A percentile compares a stretch with the other conserved stretches of the same genome.
These are phyloP conservation scores for Musa itinerans DNA, from an alignment of 176 grass and related monocot genomes.

Conservation along the genomic window DNA sequence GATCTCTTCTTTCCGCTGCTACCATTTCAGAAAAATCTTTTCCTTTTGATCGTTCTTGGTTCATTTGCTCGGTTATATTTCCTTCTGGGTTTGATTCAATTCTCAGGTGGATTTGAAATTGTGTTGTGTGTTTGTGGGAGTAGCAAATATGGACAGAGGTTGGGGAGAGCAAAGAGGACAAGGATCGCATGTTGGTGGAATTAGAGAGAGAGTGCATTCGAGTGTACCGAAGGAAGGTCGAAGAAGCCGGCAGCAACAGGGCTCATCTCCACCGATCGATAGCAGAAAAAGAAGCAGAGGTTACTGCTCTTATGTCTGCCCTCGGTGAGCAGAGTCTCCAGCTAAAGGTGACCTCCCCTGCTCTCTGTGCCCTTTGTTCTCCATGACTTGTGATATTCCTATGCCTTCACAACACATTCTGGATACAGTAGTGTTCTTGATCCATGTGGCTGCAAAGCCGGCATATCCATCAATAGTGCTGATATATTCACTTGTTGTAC, in stretches of 20 bases:
- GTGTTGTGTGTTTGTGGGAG: background rate
- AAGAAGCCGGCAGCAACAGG: slow-evolving; percentile 43
- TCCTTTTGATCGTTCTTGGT: background rate
- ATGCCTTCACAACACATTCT: background rate
- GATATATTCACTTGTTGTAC: no score
- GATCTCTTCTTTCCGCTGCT: background rate
- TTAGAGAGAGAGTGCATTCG: slow-evolving; percentile 54
- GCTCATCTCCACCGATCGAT: slow-evolving; percentile 48
- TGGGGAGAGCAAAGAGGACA: slow-evolving; percentile 43
- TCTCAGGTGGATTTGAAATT: background rate
- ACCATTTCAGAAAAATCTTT: background rate
- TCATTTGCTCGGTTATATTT: background rate
- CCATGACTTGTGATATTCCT: background rate
- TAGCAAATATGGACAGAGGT: slow-evolving; percentile 65
- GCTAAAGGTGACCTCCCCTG: slow-evolving; percentile 20
- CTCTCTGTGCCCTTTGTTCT: background rate
- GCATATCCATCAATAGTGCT: no score
- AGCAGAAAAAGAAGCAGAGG: slow-evolving; percentile 50
- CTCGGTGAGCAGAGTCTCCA: slow-evolving; percentile 38
- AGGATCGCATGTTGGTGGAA: slow-evolving; percentile 39
- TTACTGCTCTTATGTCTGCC: slow-evolving; percentile 39
- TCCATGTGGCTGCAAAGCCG: no score
- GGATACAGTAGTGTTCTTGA: background rate
- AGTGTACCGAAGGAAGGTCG: slow-evolving; percentile 48
- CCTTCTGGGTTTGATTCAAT: background rate